Evolutionary conservation across 495 filamentous ascomycete species (phyloP).

Genomic region (Extremus antarcticus): DNA sequence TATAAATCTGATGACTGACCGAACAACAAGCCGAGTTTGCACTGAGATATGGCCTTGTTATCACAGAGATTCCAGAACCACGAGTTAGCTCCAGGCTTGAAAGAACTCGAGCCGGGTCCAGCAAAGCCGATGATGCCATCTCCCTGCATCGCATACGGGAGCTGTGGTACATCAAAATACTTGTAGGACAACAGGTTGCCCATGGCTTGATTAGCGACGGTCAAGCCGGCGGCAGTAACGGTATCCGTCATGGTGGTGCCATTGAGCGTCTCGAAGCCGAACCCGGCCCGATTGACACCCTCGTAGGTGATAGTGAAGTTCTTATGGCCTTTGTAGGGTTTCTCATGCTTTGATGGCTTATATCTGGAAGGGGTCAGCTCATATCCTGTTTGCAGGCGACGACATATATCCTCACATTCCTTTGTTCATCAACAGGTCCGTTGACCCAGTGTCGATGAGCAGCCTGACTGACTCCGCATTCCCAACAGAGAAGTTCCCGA

Average conservation of each 20-base stretch:
- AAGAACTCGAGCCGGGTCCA: not conserved
- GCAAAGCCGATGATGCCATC: not conserved
- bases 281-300: not conserved
- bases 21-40: not conserved
- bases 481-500: not conserved
- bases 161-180: not conserved
- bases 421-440: not conserved
- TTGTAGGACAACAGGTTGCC: not conserved
- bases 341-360: not conserved
- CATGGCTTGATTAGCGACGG: not conserved
- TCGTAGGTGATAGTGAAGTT: constrained; percentile 1
- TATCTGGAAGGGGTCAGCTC: not conserved
- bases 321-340: not conserved
- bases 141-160: not conserved
- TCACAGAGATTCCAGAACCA: not conserved
- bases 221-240: not conserved
- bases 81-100: not conserved
- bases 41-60: not conserved
- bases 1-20: not conserved
- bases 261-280: not conserved
- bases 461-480: not conserved
- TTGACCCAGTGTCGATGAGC: not conserved
- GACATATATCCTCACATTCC: not conserved
- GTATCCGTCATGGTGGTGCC: not conserved
- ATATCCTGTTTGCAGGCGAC: not conserved